Evolutionary conservation across 2,329 filamentous ascomycete species (phyloP).

Genomic region (Exophiala sp.): DNA sequence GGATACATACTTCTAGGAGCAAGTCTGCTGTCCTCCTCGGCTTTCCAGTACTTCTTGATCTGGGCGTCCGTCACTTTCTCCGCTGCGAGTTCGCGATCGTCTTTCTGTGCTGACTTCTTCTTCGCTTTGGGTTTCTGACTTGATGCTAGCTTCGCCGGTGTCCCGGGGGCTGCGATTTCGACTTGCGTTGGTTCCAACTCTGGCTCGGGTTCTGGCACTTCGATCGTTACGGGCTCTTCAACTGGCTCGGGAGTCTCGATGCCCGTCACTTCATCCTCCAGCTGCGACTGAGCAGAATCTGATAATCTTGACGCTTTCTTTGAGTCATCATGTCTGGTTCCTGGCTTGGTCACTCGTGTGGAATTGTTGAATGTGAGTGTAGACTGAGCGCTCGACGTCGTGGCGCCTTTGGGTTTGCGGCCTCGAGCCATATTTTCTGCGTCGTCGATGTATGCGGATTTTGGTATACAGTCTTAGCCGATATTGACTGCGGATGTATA

Average conservation of each 20-base stretch:
- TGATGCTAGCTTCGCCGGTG: conserved; percentile 3
- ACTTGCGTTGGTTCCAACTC: conserved; percentile 10
- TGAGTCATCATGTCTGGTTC: conserved; percentile 32
- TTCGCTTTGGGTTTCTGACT: conserved; percentile 17
- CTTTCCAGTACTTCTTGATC: conserved; percentile 73
- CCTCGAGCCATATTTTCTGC: conserved; percentile 14
- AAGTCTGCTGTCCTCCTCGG: conserved; percentile 65
- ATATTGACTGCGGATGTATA: background rate
- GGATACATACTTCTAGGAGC: conserved; percentile 52
- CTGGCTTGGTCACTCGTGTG: conserved; percentile 57
- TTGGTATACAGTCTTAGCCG: background rate
- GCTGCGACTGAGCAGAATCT: conserved; percentile 22
- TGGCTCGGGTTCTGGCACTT: conserved; percentile 16
- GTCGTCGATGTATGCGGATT: background rate
- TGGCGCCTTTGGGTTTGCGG: conserved; percentile 25
- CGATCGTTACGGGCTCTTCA: conserved; percentile 3
- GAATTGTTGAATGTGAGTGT: conserved; percentile 62
- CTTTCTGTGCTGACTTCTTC: conserved; percentile 27
- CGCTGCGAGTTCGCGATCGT: conserved; percentile 45
- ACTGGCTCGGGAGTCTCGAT: conserved; percentile 5
- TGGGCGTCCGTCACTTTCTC: conserved; percentile 63
- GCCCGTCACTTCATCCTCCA: conserved; percentile 5
- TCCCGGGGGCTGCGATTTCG: conserved; percentile 14
- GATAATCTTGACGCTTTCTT: conserved; percentile 37
- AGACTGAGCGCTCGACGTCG: conserved; percentile 47